Evolutionary conservation across 495 filamentous ascomycete species (phyloP).

Genomic region (Lophiotrema nucula): DNA sequence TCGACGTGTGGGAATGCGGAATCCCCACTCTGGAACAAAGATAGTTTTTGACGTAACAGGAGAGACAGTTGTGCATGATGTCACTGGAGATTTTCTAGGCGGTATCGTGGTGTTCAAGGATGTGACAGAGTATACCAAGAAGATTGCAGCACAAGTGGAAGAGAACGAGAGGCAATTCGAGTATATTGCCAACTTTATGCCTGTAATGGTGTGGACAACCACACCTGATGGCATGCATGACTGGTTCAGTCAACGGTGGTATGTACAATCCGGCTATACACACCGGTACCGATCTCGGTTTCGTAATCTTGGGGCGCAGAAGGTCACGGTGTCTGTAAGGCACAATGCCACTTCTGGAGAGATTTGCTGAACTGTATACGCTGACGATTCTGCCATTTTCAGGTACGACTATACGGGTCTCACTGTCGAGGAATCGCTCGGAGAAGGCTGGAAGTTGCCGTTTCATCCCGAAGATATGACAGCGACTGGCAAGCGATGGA

Average conservation of each 20-base stretch:
- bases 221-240: constrained; percentile 59
- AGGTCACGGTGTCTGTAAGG: too few species aligned
- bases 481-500: constrained; percentile 52
- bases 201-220: constrained; percentile 68
- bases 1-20: constrained; percentile 58
- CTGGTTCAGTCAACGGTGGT: constrained; percentile 69
- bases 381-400: too few species aligned
- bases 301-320: too few species aligned
- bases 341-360: too few species aligned
- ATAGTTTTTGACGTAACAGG: constrained; percentile 60
- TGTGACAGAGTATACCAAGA: constrained; percentile 59
- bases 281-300: too few species aligned
- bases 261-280: too few species aligned
- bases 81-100: constrained; percentile 64
- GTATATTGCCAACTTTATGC: constrained; percentile 68
- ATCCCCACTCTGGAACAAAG: constrained; percentile 46
- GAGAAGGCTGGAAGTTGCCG: constrained; percentile 43
- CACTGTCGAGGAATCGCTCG: constrained; percentile 51
- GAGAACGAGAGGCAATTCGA: constrained; percentile 66
- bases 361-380: too few species aligned
- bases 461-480: constrained; percentile 60
- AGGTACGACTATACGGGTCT: constrained; percentile 46
- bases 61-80: constrained; percentile 56
- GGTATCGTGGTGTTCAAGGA: constrained; percentile 64
- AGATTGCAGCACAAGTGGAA: constrained; percentile 59